Base-by-base conservation (phyloP, 805 yeast genomes). In the Sugiyamaella qingdaonensis region DNA sequence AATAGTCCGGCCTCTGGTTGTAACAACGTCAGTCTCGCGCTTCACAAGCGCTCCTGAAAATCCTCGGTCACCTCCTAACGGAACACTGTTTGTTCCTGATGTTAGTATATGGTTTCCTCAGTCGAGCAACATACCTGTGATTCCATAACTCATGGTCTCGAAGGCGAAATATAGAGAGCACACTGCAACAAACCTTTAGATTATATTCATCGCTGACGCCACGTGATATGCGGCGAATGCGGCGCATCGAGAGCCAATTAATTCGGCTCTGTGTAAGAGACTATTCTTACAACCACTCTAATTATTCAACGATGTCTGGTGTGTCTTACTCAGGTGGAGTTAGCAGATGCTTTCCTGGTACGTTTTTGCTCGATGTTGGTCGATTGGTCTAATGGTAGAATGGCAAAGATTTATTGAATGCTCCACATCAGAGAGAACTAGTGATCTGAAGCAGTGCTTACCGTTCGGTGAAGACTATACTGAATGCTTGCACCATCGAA, bases 401-500 rank as follows among this genome's bases (percentile, higher is more conserved):
- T 72, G 75, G 74, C 80, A 76, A 61, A 66, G 68, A 51, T 76
- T 73, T 57, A 64, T 76, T 59, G 78, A 74, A 56, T 76, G 80
- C 64, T 74, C 72, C 64, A 69, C 79, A 11, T 68, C 72, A 48
- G 69, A 68, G 41, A 61, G 61, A 31, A 72, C 76, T 7, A 60
- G 64, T 35, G 68, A 68, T 51, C 67, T 71, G 27, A 53, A 58
- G 14, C 66, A 71, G 54, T 77, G 81, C 65, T 63, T 64, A 34
- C 71, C 72, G n/a, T 61, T 66, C 46, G 71, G 74, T 16, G 78
- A 72, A 50, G 81, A 77, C 61, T 78, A 77, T 67, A 63, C 67
- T 47, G 81, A 78, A 65, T 78, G 81, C 60, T 69, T 78, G 45
- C 78, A 73, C 61, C 80, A 77, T 64, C 66, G 62, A 14, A 76